Conservation (phyloP, 352 stramenopile species). For the Pythium scleroteichum region DNA sequence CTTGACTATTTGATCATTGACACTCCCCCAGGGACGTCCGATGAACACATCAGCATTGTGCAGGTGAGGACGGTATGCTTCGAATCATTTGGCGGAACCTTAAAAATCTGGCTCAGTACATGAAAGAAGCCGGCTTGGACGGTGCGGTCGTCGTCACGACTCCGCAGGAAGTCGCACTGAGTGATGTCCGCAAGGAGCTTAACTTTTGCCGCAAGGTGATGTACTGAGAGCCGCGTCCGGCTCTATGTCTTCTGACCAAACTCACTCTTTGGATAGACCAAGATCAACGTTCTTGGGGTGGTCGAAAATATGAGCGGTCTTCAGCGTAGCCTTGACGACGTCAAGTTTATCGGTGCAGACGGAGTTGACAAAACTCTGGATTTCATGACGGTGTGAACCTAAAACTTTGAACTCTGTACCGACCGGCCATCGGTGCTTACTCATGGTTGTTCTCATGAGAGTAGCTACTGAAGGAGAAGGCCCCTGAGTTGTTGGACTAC, state of each 20-base stretch:
- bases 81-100: too few species aligned
- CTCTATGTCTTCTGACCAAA: background rate
- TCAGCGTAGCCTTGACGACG: conserved; percentile 73
- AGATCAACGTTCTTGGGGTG: conserved; percentile 86
- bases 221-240: background rate
- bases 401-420: background rate
- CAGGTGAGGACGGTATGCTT: conserved; percentile 53
- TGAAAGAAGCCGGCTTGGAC: conserved; percentile 95
- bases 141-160: conserved; percentile 99
- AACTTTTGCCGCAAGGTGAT: conserved; percentile 99
- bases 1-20: conserved; percentile 99
- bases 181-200: conserved; percentile 99
- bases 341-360: conserved; percentile 62
- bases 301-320: conserved; percentile 99
- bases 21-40: conserved; percentile 98
- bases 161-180: conserved; percentile 99
- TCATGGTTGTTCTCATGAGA: background rate
- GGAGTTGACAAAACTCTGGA: conserved; percentile 58
- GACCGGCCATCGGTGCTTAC: background rate
- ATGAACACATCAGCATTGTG: conserved; percentile 99
- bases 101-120: conserved; percentile 79
- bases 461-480: conserved; percentile 84
- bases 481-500: conserved; percentile 72
- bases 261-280: conserved; percentile 41
- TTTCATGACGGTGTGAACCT: conserved; percentile 56